These are phyloP conservation scores for Penicillium sp. DNA, from an alignment of 2,329 filamentous ascomycete species.

Conservation along the genomic window DNA sequence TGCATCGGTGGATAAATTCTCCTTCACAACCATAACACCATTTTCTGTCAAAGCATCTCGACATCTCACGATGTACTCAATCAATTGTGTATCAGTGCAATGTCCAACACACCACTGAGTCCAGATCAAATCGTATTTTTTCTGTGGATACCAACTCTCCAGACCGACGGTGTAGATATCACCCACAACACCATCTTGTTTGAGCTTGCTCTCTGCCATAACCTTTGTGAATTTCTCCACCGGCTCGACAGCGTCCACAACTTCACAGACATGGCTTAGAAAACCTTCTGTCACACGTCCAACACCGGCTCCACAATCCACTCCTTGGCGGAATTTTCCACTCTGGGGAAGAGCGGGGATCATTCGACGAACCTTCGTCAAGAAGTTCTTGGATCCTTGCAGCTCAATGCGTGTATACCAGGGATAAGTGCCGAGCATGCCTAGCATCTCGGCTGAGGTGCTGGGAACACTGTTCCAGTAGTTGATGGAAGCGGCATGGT, in stretches of 20 bases:
- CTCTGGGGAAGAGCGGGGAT: slow-evolving; percentile 13
- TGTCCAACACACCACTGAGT: slow-evolving; percentile 89
- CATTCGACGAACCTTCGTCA: slow-evolving; percentile 61
- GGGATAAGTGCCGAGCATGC: slow-evolving; percentile 71
- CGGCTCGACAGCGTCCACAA: slow-evolving; percentile 83
- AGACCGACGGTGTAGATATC: slow-evolving; percentile 71
- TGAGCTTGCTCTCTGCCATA: slow-evolving; percentile 46
- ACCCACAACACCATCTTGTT: slow-evolving; percentile 53
- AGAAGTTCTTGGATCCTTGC: slow-evolving; percentile 67
- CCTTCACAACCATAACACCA: slow-evolving; percentile 69
- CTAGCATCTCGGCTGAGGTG: slow-evolving; percentile 55
- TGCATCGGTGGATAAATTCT: slow-evolving; percentile 66
- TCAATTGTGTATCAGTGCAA: slow-evolving; percentile 71
- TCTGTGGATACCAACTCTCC: slow-evolving; percentile 64
- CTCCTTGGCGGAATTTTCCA: slow-evolving; percentile 37
- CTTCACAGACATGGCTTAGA: slow-evolving; percentile 66
- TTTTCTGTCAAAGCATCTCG: slow-evolving; percentile 47
- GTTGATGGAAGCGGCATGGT: slow-evolving; percentile 35
- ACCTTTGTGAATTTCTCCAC: slow-evolving; percentile 74
- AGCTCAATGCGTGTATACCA: slow-evolving; percentile 70
- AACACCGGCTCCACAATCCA: slow-evolving; percentile 69
- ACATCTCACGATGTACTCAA: slow-evolving; percentile 66
- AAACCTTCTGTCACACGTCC: slow-evolving; percentile 79
- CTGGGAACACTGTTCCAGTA: slow-evolving; percentile 43
- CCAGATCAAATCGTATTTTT: slow-evolving; percentile 78